Evolutionary conservation across 352 stramenopile genomes (phyloP).

Genomic region (Phytophthora citricola): DNA sequence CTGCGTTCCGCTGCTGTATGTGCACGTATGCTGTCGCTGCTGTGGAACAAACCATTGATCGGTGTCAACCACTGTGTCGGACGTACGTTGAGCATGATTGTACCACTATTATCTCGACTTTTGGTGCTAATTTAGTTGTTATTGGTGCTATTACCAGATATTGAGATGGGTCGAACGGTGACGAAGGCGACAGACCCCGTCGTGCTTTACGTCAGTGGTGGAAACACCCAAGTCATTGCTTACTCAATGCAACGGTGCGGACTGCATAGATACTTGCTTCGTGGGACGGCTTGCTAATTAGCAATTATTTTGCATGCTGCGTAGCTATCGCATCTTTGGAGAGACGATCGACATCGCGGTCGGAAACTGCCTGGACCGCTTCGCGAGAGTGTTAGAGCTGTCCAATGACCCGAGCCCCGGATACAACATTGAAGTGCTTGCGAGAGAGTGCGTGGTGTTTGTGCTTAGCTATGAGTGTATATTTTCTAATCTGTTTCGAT

Average conservation of each 20-base stretch:
- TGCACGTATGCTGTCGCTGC: conserved; percentile 93
- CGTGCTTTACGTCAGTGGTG: conserved; percentile 99
- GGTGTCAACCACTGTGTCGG: conserved; percentile 99
- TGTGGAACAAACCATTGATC: conserved; percentile 97
- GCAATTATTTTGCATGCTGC: conserved; percentile 10
- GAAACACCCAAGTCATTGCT: conserved; percentile 98
- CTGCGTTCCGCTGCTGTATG: conserved; percentile 96
- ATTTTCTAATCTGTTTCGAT: not conserved
- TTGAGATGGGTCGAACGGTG: conserved; percentile 99
- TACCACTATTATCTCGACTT: conserved; percentile 2
- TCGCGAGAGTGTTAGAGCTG: conserved; percentile 95
- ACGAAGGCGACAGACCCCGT: conserved; percentile 96
- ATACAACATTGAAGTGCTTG: conserved; percentile 99
- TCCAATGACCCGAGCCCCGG: conserved; percentile 98
- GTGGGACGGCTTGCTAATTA: conserved; percentile 2
- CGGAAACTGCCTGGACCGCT: conserved; percentile 99
- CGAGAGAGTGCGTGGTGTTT: conserved; percentile 82
- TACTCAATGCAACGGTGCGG: conserved; percentile 86
- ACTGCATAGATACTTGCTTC: not conserved
- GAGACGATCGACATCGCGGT: conserved; percentile 99
- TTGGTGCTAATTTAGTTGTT: conserved; percentile 1
- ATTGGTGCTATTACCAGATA: conserved; percentile 75
- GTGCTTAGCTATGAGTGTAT: not conserved
- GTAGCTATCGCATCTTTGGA: conserved; percentile 98
- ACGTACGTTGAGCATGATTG: conserved; percentile 54